These are phyloP conservation scores for Pseudopyricularia cyperi DNA, from an alignment of 2,329 filamentous ascomycete species.

Conservation along the genomic window DNA sequence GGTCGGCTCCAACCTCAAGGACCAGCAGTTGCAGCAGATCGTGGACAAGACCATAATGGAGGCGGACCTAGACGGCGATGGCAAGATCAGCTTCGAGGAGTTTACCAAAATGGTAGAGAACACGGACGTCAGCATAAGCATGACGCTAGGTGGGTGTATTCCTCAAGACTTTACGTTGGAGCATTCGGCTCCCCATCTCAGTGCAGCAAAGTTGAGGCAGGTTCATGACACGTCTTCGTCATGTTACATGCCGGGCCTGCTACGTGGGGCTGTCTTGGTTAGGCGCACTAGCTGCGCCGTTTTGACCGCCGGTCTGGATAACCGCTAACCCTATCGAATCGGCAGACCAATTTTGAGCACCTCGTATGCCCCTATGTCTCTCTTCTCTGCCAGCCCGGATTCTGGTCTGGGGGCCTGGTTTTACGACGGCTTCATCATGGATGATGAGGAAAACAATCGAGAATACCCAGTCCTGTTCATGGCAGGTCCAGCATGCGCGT, in stretches of 20 bases:
- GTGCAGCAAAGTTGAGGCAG: too few relatives aligned
- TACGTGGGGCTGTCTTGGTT: background rate
- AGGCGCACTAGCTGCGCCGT: background rate
- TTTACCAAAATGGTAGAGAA: constrained; percentile 98
- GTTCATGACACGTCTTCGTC: too few relatives aligned
- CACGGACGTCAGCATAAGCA: constrained; percentile 66
- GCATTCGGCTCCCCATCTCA: background rate
- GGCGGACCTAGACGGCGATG: constrained; percentile 87
- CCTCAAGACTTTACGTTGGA: background rate
- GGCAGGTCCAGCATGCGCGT: background rate
- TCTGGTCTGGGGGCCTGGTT: background rate
- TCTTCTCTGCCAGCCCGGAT: background rate
- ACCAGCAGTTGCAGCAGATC: constrained; percentile 97
- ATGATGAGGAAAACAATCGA: background rate
- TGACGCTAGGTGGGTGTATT: constrained; percentile 49
- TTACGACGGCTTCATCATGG: background rate
- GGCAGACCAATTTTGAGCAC: background rate
- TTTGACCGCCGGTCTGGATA: background rate
- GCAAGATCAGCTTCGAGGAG: constrained; percentile 98
- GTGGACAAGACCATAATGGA: constrained; percentile 99
- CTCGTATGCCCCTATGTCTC: background rate
- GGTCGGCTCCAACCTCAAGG: constrained; percentile 98
- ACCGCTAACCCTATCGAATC: background rate
- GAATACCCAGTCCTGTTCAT: background rate
- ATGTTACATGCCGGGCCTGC: background rate